These are phyloP conservation scores for Hsuehochloa calcarea DNA, from an alignment of 176 grass and related monocot species.

Conservation along the genomic window DNA sequence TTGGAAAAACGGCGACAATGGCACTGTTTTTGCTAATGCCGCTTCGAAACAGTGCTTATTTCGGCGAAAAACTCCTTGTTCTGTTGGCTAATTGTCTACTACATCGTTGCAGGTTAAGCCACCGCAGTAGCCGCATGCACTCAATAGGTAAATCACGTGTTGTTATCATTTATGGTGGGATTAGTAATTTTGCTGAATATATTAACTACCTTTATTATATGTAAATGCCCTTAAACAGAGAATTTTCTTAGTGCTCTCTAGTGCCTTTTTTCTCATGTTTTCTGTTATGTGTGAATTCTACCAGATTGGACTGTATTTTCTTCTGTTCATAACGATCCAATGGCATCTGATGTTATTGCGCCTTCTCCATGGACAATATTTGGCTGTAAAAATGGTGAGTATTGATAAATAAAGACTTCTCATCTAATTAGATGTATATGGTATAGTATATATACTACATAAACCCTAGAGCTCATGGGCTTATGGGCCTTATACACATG, in stretches of 20 bases:
- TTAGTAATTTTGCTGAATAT: not conserved
- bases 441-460: too few species aligned
- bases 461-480: too few species aligned
- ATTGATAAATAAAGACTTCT: too few species aligned
- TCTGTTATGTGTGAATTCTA: conserved; percentile 13
- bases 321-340: conserved; percentile 73
- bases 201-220: not conserved
- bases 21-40: too few species aligned
- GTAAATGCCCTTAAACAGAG: not conserved
- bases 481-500: too few species aligned
- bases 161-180: conserved; percentile 22
- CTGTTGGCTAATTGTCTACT: conserved; percentile 38
- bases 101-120: conserved; percentile 55
- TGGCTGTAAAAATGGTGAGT: conserved; percentile 85
- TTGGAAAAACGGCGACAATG: too few species aligned
- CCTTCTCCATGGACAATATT: conserved; percentile 96
- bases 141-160: conserved; percentile 58
- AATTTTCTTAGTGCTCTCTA: conserved; percentile 1
- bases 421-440: too few species aligned
- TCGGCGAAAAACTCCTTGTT: too few species aligned
- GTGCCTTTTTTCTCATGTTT: conserved; percentile 4
- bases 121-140: conserved; percentile 53
- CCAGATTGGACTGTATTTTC: conserved; percentile 96
- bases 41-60: too few species aligned
- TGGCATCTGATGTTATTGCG: conserved; percentile 89